Base-by-base conservation (phyloP, 345 rosid genomes). In the Eucalyptus paniculata region DNA sequence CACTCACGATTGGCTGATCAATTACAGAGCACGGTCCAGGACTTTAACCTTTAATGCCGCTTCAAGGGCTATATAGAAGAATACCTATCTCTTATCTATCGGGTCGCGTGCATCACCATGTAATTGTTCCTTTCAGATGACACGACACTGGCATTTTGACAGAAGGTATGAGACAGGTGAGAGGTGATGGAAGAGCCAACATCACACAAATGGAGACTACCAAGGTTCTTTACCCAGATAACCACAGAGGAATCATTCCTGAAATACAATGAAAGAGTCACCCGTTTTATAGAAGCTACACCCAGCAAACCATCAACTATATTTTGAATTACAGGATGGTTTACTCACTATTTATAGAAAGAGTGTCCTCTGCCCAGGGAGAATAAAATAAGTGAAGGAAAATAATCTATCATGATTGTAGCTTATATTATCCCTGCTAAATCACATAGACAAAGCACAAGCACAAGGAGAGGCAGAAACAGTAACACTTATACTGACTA, bases 61-160 rank as follows among this genome's bases (percentile, higher is more conserved):
- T 34, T 4, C 82, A 34, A 72, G 26, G 45, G 82, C 82, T 72
- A 37, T 1, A 19, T 72, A 72, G 28, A 72, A 19, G 83, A 37
- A 72, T 37, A 72, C 16, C 45, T 37, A 37, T 19, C 26, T 72
- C 82, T 34, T 72, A 72, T 72, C 8, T 19, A 8, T 37, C 40
- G 5, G 0, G 28, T 21, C 0, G 8, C 1, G 26, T 0, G 5
- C 28, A 6, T 72, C 82, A 72, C 28, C 45, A 37, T 2, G 8
- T 72, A 37, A 72, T 10, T 72, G 47, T 11, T 37, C 83, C 28
- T 12, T 42, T 21, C 45, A 19, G 45, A 10, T 37, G 24, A 72
- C 26, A 42, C 0, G 26, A 72, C 28, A 77, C 1, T 37, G 42
- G 28, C 83, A 77, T 77, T 77, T 77, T 37, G 28, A 77, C 83